Percentiles rank a stretch among this genome's conserved stretches.
Evolutionary conservation across 2,329 filamentous ascomycete genomes (phyloP).

Genomic region (Davidsoniella neocaledoniae): DNA sequence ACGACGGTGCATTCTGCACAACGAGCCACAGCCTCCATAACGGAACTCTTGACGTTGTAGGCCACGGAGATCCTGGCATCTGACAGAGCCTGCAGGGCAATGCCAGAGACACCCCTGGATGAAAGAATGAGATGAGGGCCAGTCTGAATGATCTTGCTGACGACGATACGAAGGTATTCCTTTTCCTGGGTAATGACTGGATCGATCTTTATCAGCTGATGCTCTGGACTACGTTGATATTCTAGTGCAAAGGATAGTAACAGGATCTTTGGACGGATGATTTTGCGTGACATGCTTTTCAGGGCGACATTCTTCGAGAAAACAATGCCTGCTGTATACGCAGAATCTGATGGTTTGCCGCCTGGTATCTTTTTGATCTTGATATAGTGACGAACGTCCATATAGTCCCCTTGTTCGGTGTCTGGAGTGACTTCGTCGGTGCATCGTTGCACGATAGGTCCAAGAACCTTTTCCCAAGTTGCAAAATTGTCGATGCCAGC

Average conservation of each 20-base stretch:
- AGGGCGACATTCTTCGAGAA: constrained; percentile 94
- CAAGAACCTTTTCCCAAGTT: constrained; percentile 77
- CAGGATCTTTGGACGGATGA: constrained; percentile 68
- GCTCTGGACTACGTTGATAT: constrained; percentile 67
- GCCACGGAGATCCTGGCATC: constrained; percentile 83
- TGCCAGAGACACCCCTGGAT: constrained; percentile 78
- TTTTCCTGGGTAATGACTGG: constrained; percentile 93
- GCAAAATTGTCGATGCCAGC: constrained; percentile 52
- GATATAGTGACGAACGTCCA: constrained; percentile 94
- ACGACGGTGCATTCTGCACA: constrained; percentile 87
- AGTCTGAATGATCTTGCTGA: constrained; percentile 76
- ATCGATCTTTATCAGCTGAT: constrained; percentile 95
- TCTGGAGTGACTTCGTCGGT: constrained; percentile 92
- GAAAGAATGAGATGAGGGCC: constrained; percentile 78
- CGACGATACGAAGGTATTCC: constrained; percentile 80
- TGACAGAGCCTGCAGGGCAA: constrained; percentile 75
- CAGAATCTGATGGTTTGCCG: constrained; percentile 74
- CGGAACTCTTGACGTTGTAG: constrained; percentile 92
- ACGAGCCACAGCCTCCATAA: constrained; percentile 84
- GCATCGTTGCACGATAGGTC: constrained; percentile 78
- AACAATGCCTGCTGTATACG: constrained; percentile 91
- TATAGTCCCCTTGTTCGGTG: constrained; percentile 77
- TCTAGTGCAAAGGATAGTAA: constrained; percentile 93
- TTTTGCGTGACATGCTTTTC: constrained; percentile 87
- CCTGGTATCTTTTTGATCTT: constrained; percentile 95